Evolutionary conservation across 345 rosid genomes (phyloP).

Genomic region (Microcos paniculata): DNA sequence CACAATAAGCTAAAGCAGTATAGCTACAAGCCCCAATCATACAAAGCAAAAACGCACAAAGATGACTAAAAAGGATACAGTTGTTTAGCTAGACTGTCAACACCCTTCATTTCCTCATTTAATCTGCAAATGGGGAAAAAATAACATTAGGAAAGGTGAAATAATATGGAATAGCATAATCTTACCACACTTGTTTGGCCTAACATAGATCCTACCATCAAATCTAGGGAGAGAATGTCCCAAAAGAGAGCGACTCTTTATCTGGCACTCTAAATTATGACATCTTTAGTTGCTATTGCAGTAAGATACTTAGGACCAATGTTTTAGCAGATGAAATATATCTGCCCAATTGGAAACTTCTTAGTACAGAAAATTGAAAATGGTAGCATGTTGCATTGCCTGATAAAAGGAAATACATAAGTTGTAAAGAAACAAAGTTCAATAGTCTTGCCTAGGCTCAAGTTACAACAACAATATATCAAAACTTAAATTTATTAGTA

Average conservation of each 20-base stretch:
- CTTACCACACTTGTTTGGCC: neutral
- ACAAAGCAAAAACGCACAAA: neutral
- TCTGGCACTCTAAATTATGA: neutral
- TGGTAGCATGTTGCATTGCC: neutral
- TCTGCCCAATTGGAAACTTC: neutral
- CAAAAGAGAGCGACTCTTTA: neutral
- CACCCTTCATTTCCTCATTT: constrained; percentile 87
- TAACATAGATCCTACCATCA: neutral
- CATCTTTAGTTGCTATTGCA: neutral
- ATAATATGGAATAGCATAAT: neutral
- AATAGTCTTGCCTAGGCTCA: neutral
- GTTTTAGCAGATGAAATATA: neutral
- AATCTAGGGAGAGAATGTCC: neutral
- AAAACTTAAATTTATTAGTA: neutral
- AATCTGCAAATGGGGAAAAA: constrained; percentile 47
- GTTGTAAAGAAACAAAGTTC: neutral
- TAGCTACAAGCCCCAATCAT: neutral
- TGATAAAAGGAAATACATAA: neutral
- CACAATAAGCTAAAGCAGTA: neutral
- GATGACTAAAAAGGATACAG: constrained; percentile 68
- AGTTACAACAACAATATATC: neutral
- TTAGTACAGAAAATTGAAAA: neutral
- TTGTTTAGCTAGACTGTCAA: constrained; percentile 58
- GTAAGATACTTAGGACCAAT: neutral
- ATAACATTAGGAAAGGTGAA: neutral